These are phyloP conservation scores for Rutstroemia sp. DNA, from an alignment of 2,329 filamentous ascomycete species.

Conservation along the genomic window DNA sequence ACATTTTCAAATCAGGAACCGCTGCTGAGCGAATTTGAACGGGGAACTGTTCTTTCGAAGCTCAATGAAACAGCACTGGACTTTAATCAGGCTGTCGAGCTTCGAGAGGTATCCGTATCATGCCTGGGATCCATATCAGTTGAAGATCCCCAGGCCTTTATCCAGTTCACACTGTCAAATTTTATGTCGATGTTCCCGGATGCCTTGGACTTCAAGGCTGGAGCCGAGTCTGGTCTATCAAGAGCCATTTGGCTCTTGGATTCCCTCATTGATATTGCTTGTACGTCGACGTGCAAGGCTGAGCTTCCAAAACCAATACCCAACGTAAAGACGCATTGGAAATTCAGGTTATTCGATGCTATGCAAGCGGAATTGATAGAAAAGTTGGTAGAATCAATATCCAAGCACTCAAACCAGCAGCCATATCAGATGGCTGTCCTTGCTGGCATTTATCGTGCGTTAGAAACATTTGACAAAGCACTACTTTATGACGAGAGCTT, in stretches of 20 bases:
- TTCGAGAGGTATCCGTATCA: constrained; percentile 16
- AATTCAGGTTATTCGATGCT: constrained; percentile 20
- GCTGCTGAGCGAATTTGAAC: constrained; percentile 19
- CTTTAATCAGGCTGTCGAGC: constrained; percentile 8
- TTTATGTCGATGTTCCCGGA: constrained; percentile 23
- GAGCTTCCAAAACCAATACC: constrained; percentile 3
- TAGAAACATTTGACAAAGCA: constrained; percentile 20
- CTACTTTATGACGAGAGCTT: constrained; percentile 9
- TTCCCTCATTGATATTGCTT: constrained; percentile 19
- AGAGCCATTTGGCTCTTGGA: constrained; percentile 14
- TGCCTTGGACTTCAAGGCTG: constrained; percentile 1
- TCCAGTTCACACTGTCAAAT: constrained; percentile 18
- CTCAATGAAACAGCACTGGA: constrained; percentile 19
- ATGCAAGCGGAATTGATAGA: constrained; percentile 15
- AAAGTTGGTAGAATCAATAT: constrained; percentile 11
- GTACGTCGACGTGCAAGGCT: constrained; percentile 12
- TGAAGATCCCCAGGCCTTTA: constrained; percentile 18
- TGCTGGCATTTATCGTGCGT: constrained; percentile 17
- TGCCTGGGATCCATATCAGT: constrained; percentile 21
- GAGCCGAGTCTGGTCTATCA: constrained; percentile 8
- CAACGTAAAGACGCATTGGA: constrained; percentile 7
- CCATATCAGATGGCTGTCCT: constrained; percentile 20
- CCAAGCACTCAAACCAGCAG: constrained; percentile 13
- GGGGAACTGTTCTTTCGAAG: constrained; percentile 20
- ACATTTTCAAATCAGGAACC: constrained; percentile 6